Percentiles rank a stretch among this genome's conserved stretches.
These are phyloP conservation scores for Calonectria pseudoturangicola DNA, from an alignment of 2,329 filamentous ascomycete species.

Conservation along the genomic window DNA sequence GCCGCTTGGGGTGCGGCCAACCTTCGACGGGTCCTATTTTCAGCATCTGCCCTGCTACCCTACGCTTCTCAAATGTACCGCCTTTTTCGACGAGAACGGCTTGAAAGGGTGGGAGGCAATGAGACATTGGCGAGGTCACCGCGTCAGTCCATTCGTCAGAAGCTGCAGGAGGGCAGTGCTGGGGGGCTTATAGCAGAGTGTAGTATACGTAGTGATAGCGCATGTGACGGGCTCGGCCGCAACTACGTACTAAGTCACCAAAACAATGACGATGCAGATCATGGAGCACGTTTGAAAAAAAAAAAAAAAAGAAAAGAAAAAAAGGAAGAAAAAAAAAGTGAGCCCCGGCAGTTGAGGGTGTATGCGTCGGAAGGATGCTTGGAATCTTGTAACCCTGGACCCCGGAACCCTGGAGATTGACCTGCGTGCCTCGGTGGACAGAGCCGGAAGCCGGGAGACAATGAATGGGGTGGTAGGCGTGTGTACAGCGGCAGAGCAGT, in stretches of 20 bases:
- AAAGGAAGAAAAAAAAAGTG: slow-evolving; percentile 5
- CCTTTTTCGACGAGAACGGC: slow-evolving; percentile 2
- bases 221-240: slow-evolving; percentile 42
- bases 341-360: slow-evolving; percentile 49
- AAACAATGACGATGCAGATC: slow-evolving; percentile 37
- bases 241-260: slow-evolving; percentile 28
- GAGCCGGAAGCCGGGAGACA: slow-evolving; percentile 30
- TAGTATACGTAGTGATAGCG: slow-evolving; percentile 38
- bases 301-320: slow-evolving; percentile 17
- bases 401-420: slow-evolving; percentile 41
- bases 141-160: slow-evolving; percentile 37
- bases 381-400: slow-evolving; percentile 42
- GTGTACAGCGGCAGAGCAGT: slow-evolving; percentile 38
- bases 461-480: slow-evolving; percentile 42
- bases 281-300: slow-evolving; percentile 32
- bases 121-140: slow-evolving; percentile 30
- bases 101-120: slow-evolving; percentile 19
- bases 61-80: slow-evolving; percentile 21
- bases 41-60: slow-evolving; percentile 29
- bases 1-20: slow-evolving; percentile 6
- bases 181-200: slow-evolving; percentile 39
- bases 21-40: slow-evolving; percentile 36
- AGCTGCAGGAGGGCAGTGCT: slow-evolving; percentile 38
- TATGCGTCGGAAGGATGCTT: slow-evolving; percentile 41
- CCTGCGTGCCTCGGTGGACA: slow-evolving; percentile 26